Conservation (phyloP, 2,329 filamentous ascomycete species). For the Calonectria pseudoreteaudii region DNA sequence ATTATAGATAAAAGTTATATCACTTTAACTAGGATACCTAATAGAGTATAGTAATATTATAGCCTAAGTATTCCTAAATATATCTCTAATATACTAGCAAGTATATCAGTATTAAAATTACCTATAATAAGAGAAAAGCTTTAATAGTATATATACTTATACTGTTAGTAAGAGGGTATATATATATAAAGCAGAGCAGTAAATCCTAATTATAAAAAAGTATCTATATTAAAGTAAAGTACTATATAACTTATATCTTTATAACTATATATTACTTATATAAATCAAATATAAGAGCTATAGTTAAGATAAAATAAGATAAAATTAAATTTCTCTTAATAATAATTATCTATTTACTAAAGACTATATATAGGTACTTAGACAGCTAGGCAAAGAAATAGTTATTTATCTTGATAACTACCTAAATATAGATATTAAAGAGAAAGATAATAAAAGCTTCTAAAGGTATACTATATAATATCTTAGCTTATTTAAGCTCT, state of each 20-base stretch:
- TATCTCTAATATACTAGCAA: conserved; percentile 5
- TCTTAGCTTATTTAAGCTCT: not conserved
- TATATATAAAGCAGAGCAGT: not conserved
- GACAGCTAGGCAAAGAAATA: not conserved
- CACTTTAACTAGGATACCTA: not conserved
- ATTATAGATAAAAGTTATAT: conserved; percentile 9
- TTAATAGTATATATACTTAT: not conserved
- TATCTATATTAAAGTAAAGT: not conserved
- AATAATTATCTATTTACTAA: not conserved
- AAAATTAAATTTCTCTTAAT: not conserved
- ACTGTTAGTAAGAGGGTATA: not conserved
- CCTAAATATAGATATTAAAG: not conserved
- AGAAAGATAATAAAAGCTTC: not conserved
- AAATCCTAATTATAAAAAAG: not conserved
- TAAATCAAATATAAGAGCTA: not conserved
- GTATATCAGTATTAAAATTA: not conserved
- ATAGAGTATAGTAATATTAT: not conserved
- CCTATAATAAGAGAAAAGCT: not conserved
- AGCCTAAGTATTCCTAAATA: conserved; percentile 11
- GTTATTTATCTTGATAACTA: not conserved
- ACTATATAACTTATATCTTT: not conserved
- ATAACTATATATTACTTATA: conserved; percentile 3
- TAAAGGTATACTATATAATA: not conserved
- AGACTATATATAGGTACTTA: not conserved
- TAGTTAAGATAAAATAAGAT: not conserved